Evolutionary conservation across 768 basidiomycete species (phyloP), one percentile per base, ranked within the genome.

Genomic region (Cantharellus cinnabarinus): DNA sequence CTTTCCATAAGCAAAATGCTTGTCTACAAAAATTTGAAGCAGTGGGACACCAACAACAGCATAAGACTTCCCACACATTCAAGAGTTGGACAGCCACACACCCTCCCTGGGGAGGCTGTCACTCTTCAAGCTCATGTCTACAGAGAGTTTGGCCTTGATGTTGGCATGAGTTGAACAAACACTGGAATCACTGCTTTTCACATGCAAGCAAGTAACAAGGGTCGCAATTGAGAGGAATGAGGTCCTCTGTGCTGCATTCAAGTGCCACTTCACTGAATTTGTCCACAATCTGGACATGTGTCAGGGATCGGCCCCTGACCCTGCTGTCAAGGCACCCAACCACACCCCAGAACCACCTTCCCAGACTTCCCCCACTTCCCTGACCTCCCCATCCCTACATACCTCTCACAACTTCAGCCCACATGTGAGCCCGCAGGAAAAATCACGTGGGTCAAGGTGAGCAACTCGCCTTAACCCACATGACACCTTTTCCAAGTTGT

Each of bases 161-260:
- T 59, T 15, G 20, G 58, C 15, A 10, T 15, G 5, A 38, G 50
- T 63, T 3, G 37, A 44, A 4, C 61, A 44, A 2, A 42, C 58
- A 14, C 51, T 63, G 4, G 20, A 55, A 5, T 40, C 48, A 2
- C 34, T 34, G 4, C 52, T 55, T 2, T 57, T 59, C n/a, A 57
- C 59, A 0, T 34, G 37, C 15, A 63, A 63, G 41, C 42, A 62
- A 48, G 63, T 60, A 15, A 39, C 56, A 4, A 57, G 39, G 35
- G 20, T 42, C 2, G 57, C 62, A 3, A 50, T 51, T 20, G 61
- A 63, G 41, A 56, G 61, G 29, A 63, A 62, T 42, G 57, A 63
- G 35, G 4, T 35, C 34, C 0, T 2, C 4, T 35, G 61, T 3
- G 57, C 51, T 29, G 41, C 42, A 14, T 63, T 57, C 48, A 44